Evolutionary conservation across 2,329 filamentous ascomycete genomes (phyloP), one percentile per base, ranked within the genome.

Genomic region (Scleromitrula shiraiana): DNA sequence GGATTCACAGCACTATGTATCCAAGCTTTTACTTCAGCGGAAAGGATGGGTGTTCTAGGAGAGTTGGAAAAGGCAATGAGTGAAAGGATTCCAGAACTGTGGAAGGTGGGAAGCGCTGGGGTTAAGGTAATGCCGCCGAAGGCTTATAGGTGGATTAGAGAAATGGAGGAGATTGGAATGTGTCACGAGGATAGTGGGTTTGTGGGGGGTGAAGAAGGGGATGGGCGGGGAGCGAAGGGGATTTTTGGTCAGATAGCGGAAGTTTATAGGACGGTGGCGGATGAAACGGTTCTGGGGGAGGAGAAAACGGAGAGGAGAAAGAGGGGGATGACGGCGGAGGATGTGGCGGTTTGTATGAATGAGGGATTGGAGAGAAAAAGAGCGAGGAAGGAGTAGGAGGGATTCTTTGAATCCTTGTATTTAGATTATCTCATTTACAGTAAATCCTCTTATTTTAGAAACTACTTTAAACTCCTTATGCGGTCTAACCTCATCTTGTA

Each of bases 161-260:
- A 89, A 69, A 88, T 90, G 85, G 74, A 81, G 56, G 80, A 89
- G 70, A 88, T 90, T 59, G 77, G 76, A 4, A 68, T 74, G 49
- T 85, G 82, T 3, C 82, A 87, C 62, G 74, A 77, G 35, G 80
- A 83, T 46, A 83, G 80, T 1, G 82, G 82, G 0, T 86, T 84
- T 62, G 65, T 65, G 4, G 57, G 56, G 6, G 61, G 45, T 30
- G 44, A 46, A 65, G 5, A 56, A 55, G 4, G 60, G 45, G 23
- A 44, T 40, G 37, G 30, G n/a, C 7, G 5, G 30, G 30, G 30
- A 7, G 3, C 17, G 17, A 64, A 64, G 9, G 67, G 69, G 20
- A 64, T 83, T 22, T 86, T 86, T 56, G 63, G 67, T 10, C 75
- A 75, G 9, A 76, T 81, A 6, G 82, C 82, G 0, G 72, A 70